These are phyloP conservation scores for Scytalidium lignicola DNA, from an alignment of 2,329 filamentous ascomycete genomes.

Conservation along the genomic window DNA sequence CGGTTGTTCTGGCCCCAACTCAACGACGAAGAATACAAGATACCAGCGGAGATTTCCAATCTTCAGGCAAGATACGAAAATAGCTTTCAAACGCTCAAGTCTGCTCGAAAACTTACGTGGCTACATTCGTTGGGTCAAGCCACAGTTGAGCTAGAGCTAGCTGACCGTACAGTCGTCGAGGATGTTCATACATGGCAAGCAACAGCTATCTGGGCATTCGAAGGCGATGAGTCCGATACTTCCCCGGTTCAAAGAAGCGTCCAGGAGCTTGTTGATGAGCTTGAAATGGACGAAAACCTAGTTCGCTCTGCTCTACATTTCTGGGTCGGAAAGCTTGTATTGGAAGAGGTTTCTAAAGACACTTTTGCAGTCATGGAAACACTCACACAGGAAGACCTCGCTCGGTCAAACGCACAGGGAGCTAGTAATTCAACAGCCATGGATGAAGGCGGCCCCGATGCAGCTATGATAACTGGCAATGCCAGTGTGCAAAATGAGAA, in stretches of 20 bases:
- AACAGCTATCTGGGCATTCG: conserved; percentile 80
- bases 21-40: conserved; percentile 60
- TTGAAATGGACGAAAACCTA: conserved; percentile 71
- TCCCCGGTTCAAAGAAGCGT: conserved; percentile 35
- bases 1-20: conserved; percentile 90
- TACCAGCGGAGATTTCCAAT: conserved; percentile 53
- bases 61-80: conserved; percentile 67
- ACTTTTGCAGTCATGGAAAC: conserved; percentile 66
- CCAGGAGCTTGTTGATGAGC: conserved; percentile 44
- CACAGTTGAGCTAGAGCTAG: conserved; percentile 73
- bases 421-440: conserved; percentile 10
- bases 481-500: conserved; percentile 61
- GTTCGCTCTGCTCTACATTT: conserved; percentile 62
- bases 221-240: conserved; percentile 32
- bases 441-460: conserved; percentile 18
- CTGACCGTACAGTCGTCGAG: conserved; percentile 69
- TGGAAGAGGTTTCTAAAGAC: conserved; percentile 50
- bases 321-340: conserved; percentile 65
- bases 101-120: conserved; percentile 84
- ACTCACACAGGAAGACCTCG: conserved; percentile 38
- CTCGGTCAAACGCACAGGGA: conserved; percentile 23
- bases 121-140: conserved; percentile 76
- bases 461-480: conserved; percentile 28
- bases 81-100: conserved; percentile 75
- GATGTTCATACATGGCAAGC: conserved; percentile 82